These are phyloP conservation scores for Leccinum cinnamomeum DNA, from an alignment of 1,284 basidiomycete species.

Conservation along the genomic window DNA sequence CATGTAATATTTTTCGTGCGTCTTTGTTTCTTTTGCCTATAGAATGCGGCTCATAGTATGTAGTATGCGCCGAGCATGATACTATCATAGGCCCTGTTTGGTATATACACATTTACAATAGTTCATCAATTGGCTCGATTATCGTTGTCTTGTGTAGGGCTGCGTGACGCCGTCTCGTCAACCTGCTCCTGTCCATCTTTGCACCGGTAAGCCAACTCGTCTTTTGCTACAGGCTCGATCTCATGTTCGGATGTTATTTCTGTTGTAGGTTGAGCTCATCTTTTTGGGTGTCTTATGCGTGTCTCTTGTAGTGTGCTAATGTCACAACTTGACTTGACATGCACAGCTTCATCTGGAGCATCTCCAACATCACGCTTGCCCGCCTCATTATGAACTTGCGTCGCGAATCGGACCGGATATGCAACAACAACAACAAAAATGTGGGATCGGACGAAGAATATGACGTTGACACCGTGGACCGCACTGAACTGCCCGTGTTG, in stretches of 20 bases:
- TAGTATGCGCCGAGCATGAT: not conserved
- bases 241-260: not conserved
- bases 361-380: slow-evolving; percentile 38
- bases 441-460: not conserved
- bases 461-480: not conserved
- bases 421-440: not conserved
- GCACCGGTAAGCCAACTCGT: slow-evolving; percentile 30
- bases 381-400: slow-evolving; percentile 42
- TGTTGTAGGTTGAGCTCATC: slow-evolving; percentile 25
- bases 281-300: slow-evolving; percentile 35
- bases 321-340: not conserved
- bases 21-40: slow-evolving; percentile 3
- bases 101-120: slow-evolving; percentile 10
- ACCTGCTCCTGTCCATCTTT: slow-evolving; percentile 28
- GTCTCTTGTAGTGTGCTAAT: not conserved
- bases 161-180: slow-evolving; percentile 27
- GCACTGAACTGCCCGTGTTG: slow-evolving; percentile 12
- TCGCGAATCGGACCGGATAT: slow-evolving; percentile 11
- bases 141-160: slow-evolving; percentile 14
- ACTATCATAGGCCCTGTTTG: slow-evolving; percentile 27
- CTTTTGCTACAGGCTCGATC: not conserved
- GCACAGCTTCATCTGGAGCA: slow-evolving; percentile 43
- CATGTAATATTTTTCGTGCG: slow-evolving; percentile 41
- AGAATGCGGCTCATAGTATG: slow-evolving; percentile 3
- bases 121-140: not conserved